A percentile compares a stretch with the other conserved stretches of the same genome.
phyloP scores from a whole-genome alignment of 192 early-diverging fungal species.

The Kappamyces sp. region DNA sequence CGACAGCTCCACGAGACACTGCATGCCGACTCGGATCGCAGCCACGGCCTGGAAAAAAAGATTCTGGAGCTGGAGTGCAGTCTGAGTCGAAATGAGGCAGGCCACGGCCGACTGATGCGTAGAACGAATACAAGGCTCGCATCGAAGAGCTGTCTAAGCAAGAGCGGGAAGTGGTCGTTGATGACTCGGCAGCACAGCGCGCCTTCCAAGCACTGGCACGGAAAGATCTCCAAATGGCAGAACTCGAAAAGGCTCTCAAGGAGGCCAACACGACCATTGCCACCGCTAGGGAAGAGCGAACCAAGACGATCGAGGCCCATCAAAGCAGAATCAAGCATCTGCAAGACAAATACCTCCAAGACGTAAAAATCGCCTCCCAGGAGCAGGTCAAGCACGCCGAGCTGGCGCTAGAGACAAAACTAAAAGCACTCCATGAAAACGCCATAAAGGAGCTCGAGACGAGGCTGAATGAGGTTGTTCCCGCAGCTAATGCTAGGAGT shows the following conservation, averaged over 20 bases:
- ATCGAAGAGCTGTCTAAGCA: slow-evolving; percentile 6
- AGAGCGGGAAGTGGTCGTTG: background rate
- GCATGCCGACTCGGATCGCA: background rate
- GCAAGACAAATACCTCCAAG: slow-evolving; percentile 42
- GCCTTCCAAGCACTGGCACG: slow-evolving; percentile 3
- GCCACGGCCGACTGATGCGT: background rate
- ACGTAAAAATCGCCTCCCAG: slow-evolving; percentile 23
- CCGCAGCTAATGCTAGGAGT: no score
- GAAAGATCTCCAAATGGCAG: slow-evolving; percentile 1
- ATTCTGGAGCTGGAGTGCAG: slow-evolving; percentile 7
- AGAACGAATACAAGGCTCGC: background rate
- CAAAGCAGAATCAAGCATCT: slow-evolving; percentile 45
- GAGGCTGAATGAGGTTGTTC: slow-evolving; percentile 12
- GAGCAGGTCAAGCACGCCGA: slow-evolving; percentile 24
- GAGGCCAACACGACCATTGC: slow-evolving; percentile 6
- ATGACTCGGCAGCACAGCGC: background rate
- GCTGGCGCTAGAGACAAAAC: slow-evolving; percentile 16
- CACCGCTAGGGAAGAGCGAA: slow-evolving; percentile 5
- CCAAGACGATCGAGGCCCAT: slow-evolving; percentile 48
- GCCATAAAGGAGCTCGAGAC: slow-evolving; percentile 7
- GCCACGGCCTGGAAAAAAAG: slow-evolving; percentile 2
- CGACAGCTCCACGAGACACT: background rate
- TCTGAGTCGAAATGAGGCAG: background rate
- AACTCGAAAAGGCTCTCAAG: slow-evolving; percentile 10
- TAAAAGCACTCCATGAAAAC: slow-evolving; percentile 19